Evolutionary conservation across 176 grass and related monocot genomes (phyloP).

Genomic region (Avena sativa): DNA sequence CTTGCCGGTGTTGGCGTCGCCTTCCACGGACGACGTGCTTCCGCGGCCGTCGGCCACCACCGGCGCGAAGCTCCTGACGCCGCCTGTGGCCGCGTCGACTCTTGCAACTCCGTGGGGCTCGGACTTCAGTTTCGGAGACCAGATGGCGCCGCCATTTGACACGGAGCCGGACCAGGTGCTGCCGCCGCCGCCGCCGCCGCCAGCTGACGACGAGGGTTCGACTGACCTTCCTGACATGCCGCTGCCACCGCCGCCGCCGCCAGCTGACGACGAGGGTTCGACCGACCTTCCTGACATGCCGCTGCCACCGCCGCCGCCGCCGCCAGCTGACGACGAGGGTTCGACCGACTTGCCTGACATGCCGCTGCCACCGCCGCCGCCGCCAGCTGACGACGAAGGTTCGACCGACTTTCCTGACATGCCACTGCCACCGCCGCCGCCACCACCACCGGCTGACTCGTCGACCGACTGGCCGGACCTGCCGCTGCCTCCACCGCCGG

Average conservation of each 20-base stretch:
- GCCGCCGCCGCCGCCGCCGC: slow-evolving; percentile 2
- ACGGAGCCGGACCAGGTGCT: slow-evolving; percentile 26
- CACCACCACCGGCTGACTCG: background rate
- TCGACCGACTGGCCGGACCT: slow-evolving; percentile 25
- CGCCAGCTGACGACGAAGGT: slow-evolving; percentile 32
- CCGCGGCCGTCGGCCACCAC: background rate
- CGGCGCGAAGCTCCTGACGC: slow-evolving; percentile 34
- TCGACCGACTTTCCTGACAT: slow-evolving; percentile 35
- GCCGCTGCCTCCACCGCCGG: slow-evolving; percentile 23
- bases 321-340: background rate
- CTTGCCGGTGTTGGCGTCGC: slow-evolving; percentile 16
- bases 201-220: background rate
- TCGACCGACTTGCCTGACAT: slow-evolving; percentile 21
- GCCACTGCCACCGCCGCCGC: slow-evolving; percentile 14
- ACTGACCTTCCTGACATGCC: slow-evolving; percentile 17
- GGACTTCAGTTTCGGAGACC: slow-evolving; percentile 38
- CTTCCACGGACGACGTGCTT: background rate
- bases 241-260: slow-evolving; percentile 22
- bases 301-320: slow-evolving; percentile 10
- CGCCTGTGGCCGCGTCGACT: slow-evolving; percentile 14
- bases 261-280: slow-evolving; percentile 27
- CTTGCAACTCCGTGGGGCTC: slow-evolving; percentile 38
- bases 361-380: slow-evolving; percentile 6
- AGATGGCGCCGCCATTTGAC: slow-evolving; percentile 23
- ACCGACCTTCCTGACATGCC: slow-evolving; percentile 37